Evolutionary conservation across 2,329 filamentous ascomycete genomes (phyloP), one percentile per base, ranked within the genome.

Genomic region (Alternaria gansuensis): DNA sequence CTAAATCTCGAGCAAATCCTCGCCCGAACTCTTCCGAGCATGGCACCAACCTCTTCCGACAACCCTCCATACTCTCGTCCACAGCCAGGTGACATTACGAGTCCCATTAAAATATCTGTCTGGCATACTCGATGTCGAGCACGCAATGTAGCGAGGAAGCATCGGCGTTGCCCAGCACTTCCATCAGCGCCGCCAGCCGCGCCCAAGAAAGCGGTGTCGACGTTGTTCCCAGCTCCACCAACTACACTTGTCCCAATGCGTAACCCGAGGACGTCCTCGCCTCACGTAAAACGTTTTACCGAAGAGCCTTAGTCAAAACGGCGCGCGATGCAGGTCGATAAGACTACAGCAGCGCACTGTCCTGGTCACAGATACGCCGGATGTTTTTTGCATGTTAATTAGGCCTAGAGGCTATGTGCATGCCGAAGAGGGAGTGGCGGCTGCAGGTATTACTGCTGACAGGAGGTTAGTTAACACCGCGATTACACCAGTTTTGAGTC

Each of bases 301-400:
- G 66, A 72, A 69, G 49, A 57, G 51, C 60, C 68, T 76, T 76
- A 76, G 75, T 76, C 72, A 77, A 71, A 48, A 41, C 6, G 28
- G 50, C 33, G 44, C 17, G 34, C 44, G 51, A 69, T 66, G 71
- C 71, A 69, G 33, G 63, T 65, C 57, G 75, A 77, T 77, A 77
- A 77, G 72, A 50, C 67, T 66, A 70, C 64, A 58, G 61, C 62
- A 59, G 51, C 57, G 59, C 41, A 57, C 54, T 53, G 56, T 64
- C 60, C 60, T 60, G 63, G 50, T 68, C 61, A 63, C 57, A 56
- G 51, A 52, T 51, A 52, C 34, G 45, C 50, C 52, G 34, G 48
- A 64, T 48, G 26, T 50, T 50, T 60, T 62, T 58, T 57, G 33
- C 44, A 55, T 63, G 62, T 66, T 63, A 63, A 61, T 68, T 34